Percentiles rank a stretch among this genome's conserved stretches.
phyloP scores from a whole-genome alignment of 305 asterid genomes.

The Fraxinus greggii region DNA sequence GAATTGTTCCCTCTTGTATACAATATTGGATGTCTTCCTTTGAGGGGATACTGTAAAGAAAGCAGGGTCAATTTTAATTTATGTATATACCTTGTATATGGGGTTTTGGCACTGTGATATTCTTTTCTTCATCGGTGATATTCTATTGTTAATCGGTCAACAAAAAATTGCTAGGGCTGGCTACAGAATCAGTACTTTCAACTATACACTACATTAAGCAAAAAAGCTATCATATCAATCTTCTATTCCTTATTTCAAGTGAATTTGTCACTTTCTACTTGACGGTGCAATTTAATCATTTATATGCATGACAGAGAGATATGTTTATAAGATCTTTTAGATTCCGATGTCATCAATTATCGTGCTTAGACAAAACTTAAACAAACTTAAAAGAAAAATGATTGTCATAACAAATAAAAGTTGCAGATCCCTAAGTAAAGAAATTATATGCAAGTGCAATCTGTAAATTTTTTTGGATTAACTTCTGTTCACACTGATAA shows the following conservation, averaged over 20 bases:
- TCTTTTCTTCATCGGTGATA: not conserved
- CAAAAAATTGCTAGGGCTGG: not conserved
- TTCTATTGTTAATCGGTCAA: not conserved
- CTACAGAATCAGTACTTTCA: not conserved
- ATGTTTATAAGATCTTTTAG: conserved; percentile 1
- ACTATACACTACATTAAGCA: not conserved
- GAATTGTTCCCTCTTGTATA: not conserved
- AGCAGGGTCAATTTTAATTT: not conserved
- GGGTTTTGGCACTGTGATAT: not conserved
- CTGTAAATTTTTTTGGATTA: not conserved
- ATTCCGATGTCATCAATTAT: conserved; percentile 5
- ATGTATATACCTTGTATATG: not conserved
- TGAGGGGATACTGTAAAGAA: not conserved
- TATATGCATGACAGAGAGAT: conserved; percentile 18
- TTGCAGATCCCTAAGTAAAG: not conserved
- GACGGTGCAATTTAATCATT: not conserved
- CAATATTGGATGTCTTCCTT: not conserved
- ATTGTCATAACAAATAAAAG: not conserved
- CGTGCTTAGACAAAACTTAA: conserved; percentile 11
- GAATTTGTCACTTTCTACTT: not conserved
- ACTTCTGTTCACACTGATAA: not conserved
- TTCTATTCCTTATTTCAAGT: not conserved
- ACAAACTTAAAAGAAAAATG: not conserved
- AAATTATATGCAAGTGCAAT: not conserved
- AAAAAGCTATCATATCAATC: not conserved